Evolutionary conservation across 768 basidiomycete genomes (phyloP).

Genomic region (Leucocoprinus birnbaumii): DNA sequence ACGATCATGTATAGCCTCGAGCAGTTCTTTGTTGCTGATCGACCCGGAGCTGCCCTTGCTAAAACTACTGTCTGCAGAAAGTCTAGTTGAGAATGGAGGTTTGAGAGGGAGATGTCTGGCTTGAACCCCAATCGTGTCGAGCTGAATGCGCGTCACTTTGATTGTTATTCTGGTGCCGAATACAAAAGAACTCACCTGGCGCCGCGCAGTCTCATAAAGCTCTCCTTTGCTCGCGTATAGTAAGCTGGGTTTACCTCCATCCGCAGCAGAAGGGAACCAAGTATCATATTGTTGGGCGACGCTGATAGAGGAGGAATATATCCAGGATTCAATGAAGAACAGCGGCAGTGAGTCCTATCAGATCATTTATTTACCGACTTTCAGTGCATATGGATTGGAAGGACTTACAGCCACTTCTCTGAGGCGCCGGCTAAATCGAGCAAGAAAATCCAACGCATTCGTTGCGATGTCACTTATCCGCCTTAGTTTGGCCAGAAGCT

Average conservation of each 20-base stretch:
- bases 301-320: constrained; percentile 84
- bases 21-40: constrained; percentile 59
- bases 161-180: too few relatives aligned
- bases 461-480: constrained; percentile 67
- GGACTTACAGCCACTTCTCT: constrained; percentile 74
- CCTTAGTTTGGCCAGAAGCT: constrained; percentile 66
- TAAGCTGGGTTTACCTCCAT: constrained; percentile 41
- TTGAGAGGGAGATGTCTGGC: constrained; percentile 66
- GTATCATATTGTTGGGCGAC: constrained; percentile 76
- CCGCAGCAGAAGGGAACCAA: constrained; percentile 54
- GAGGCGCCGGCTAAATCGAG: constrained; percentile 70
- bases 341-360: constrained; percentile 51
- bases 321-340: constrained; percentile 91
- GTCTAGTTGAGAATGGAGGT: constrained; percentile 68
- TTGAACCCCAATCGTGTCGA: constrained; percentile 81
- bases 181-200: constrained; percentile 56
- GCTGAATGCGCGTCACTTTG: constrained; percentile 37
- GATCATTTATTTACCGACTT: constrained; percentile 12
- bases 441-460: constrained; percentile 73
- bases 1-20: constrained; percentile 49
- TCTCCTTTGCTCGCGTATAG: constrained; percentile 86
- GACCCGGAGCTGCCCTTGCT: constrained; percentile 25
- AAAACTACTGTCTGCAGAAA: constrained; percentile 21
- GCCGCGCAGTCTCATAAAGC: constrained; percentile 81
- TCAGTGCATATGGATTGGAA: constrained; percentile 11